Percentiles rank a stretch among this genome's conserved stretches.
Conservation (phyloP, 2,329 filamentous ascomycete species). For the Trichophyton simii region DNA sequence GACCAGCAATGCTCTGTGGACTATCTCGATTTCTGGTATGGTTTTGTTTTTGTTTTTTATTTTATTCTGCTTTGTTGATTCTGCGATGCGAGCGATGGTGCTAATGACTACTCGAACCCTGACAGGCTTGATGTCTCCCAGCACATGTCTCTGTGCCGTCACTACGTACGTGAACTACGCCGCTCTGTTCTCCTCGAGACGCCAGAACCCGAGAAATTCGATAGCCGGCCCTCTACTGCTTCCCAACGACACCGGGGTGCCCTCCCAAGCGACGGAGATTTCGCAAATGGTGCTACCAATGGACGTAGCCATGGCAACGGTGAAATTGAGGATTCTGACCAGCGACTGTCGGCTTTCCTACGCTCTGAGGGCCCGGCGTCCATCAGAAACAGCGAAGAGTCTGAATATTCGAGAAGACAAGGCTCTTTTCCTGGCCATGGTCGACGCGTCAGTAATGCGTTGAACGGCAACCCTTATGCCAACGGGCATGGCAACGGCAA, state of each 20-base stretch:
- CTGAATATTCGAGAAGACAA: conserved; percentile 27
- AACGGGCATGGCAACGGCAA: conserved; percentile 27
- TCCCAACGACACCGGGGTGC: conserved; percentile 4
- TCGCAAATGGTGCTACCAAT: conserved; percentile 31
- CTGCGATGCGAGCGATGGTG: conserved; percentile 5
- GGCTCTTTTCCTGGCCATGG: conserved; percentile 35
- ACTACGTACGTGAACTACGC: conserved; percentile 91
- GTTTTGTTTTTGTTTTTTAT: conserved; percentile 5
- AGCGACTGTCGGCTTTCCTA: conserved; percentile 81
- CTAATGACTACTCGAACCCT: neutral
- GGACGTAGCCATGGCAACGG: conserved; percentile 35
- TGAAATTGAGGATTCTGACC: conserved; percentile 66
- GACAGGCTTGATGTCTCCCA: conserved; percentile 95
- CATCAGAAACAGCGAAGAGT: conserved; percentile 43
- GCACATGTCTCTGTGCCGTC: conserved; percentile 90
- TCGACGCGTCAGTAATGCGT: conserved; percentile 49
- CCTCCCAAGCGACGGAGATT: neutral
- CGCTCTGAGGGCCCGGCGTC: conserved; percentile 44
- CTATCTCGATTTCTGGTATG: conserved; percentile 95
- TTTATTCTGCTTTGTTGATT: neutral
- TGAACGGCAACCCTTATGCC: conserved; percentile 42
- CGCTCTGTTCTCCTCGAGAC: conserved; percentile 87
- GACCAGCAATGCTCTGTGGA: conserved; percentile 97
- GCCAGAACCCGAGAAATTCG: conserved; percentile 69
- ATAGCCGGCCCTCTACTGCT: conserved; percentile 47